Base-by-base conservation (phyloP, 495 filamentous ascomycete species). In the Penicillium soppii region DNA sequence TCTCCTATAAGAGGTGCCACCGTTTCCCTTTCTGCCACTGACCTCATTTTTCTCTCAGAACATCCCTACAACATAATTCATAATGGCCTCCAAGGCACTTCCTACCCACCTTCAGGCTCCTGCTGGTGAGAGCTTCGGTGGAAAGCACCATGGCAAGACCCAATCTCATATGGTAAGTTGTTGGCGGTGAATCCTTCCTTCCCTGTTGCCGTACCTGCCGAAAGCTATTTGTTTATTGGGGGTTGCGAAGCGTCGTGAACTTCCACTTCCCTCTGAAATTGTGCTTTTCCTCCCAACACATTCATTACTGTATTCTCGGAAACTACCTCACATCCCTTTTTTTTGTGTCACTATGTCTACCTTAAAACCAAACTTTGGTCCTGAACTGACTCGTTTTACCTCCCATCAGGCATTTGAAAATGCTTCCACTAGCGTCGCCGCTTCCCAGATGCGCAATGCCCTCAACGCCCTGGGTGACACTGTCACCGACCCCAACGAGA, bases 391-490 rank as follows among this genome's bases (percentile, higher is more conserved):
- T 47, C 41, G 37, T 27, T 35, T 16, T 17, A 17, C 33, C 9
- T 50, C 53, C 23, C 26, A 35, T 56, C 72, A 98, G 94, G 92
- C 94, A 38, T 99, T 99, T 70, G 94, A 99, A 71, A 97, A 97
- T 82, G 94, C 95, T 43, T 97, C 94, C 37, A 99, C 94, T 55
- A 95, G 88, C 56, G 92, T 99, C 47, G 95, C 94, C 44, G 94
- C 94, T 17, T 92, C 90, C 41, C 94, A 99, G 79, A 99, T 99
- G 94, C 89, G 94, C 66, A 99, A 99, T 80, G 84, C 89, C 45
- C 78, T 99, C 63, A 97, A 96, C 63, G 84, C 86, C 63, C 88
- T 99, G 53, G 79, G 88, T 48, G 92, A 99, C 70, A 89, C 85
- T 10, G 91, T 96, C 68, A 84, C 86, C 61, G 90, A 97, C 57